phyloP scores from a whole-genome alignment of 306 rosid species.

The Hippophae tibetana region DNA sequence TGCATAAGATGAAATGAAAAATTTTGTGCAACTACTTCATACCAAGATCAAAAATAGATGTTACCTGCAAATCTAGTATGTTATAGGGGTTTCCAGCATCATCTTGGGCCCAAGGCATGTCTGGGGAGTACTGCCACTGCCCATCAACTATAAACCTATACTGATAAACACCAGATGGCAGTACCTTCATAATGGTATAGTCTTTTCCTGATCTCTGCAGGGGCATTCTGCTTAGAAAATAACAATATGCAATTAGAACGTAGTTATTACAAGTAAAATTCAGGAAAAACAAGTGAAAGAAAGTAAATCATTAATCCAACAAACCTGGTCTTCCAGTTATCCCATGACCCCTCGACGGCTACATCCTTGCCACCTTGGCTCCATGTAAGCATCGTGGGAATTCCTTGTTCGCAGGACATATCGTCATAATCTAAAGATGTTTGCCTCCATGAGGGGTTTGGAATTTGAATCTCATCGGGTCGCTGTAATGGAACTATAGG shows the following conservation, averaged over 20 bases:
- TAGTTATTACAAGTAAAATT: too few species aligned
- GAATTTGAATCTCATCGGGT: slow-evolving; percentile 43
- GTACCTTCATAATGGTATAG: slow-evolving; percentile 57
- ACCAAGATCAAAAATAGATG: background rate
- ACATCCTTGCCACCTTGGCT: slow-evolving; percentile 61
- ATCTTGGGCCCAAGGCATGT: slow-evolving; percentile 69
- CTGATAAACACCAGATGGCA: slow-evolving; percentile 74
- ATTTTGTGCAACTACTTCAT: too few species aligned
- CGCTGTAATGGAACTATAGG: slow-evolving; percentile 72
- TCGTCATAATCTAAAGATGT: slow-evolving; percentile 39
- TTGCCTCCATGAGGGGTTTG: slow-evolving; percentile 42
- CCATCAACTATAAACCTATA: slow-evolving; percentile 83
- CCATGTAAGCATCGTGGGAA: slow-evolving; percentile 81
- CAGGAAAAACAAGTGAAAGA: background rate
- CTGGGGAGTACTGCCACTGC: slow-evolving; percentile 65
- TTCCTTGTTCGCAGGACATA: slow-evolving; percentile 54
- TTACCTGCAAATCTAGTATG: slow-evolving; percentile 79
- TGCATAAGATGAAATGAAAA: too few species aligned
- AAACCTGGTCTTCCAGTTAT: slow-evolving; percentile 78
- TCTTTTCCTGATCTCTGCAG: slow-evolving; percentile 85
- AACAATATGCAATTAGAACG: background rate
- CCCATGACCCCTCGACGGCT: slow-evolving; percentile 91
- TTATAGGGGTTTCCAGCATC: slow-evolving; percentile 75
- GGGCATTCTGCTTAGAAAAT: slow-evolving; percentile 47
- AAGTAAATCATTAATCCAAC: slow-evolving; percentile 9